Evolutionary conservation across 2,329 filamentous ascomycete species (phyloP).

Genomic region (Ceratocystis cubensis): DNA sequence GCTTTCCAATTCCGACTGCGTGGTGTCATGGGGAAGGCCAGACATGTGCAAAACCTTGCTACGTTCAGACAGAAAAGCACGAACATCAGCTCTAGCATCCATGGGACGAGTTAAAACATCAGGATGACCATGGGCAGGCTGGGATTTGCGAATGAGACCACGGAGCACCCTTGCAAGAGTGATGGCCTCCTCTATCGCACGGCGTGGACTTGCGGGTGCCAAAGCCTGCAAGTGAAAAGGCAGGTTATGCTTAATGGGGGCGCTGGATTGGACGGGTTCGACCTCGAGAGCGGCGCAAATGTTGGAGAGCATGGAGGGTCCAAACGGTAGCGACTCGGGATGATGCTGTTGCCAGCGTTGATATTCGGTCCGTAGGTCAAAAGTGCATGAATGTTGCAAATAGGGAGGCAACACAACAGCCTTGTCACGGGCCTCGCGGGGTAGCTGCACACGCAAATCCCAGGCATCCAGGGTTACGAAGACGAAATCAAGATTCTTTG

Average conservation of each 20-base stretch:
- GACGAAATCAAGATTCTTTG: slow-evolving; percentile 89
- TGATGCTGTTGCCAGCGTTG: slow-evolving; percentile 98
- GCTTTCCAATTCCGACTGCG: slow-evolving; percentile 94
- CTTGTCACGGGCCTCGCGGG: slow-evolving; percentile 95
- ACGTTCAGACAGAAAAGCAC: slow-evolving; percentile 87
- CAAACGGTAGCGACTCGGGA: slow-evolving; percentile 91
- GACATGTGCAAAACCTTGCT: slow-evolving; percentile 99
- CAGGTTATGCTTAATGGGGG: slow-evolving; percentile 96
- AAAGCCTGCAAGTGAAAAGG: slow-evolving; percentile 95
- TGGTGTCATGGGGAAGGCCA: slow-evolving; percentile 92
- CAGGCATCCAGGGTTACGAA: slow-evolving; percentile 97
- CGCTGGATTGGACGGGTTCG: slow-evolving; percentile 91
- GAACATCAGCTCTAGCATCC: slow-evolving; percentile 91
- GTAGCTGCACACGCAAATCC: slow-evolving; percentile 95
- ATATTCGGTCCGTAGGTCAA: slow-evolving; percentile 93
- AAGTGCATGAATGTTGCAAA: slow-evolving; percentile 92
- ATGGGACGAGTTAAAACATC: slow-evolving; percentile 91
- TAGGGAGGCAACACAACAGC: slow-evolving; percentile 92
- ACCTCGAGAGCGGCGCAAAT: slow-evolving; percentile 98
- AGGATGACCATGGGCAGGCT: slow-evolving; percentile 82
- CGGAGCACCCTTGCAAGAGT: slow-evolving; percentile 85
- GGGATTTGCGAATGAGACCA: slow-evolving; percentile 89
- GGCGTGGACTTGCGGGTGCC: slow-evolving; percentile 84
- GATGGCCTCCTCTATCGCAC: slow-evolving; percentile 94
- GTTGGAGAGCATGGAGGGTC: slow-evolving; percentile 87